A percentile compares a stretch with the other conserved stretches of the same genome.
Conservation (phyloP, 768 basidiomycete species). For the Leccinum subtestaceum region DNA sequence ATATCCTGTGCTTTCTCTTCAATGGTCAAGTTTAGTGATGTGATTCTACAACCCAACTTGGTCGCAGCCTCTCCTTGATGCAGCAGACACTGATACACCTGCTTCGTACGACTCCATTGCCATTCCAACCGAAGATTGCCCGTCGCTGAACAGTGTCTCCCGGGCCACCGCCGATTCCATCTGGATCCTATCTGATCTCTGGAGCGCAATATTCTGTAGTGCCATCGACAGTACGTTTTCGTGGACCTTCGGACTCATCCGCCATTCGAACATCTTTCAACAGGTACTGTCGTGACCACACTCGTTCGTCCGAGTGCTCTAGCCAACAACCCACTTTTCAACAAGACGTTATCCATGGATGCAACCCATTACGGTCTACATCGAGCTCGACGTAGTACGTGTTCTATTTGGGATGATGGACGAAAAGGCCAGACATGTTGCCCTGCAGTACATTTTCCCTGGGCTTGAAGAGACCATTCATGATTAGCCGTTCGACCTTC, state of each 20-base stretch:
- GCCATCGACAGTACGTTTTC: background rate
- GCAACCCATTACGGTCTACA: conserved; percentile 58
- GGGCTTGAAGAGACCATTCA: conserved; percentile 59
- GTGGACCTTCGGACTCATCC: background rate
- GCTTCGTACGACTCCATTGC: background rate
- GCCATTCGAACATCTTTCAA: conserved; percentile 35
- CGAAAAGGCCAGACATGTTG: conserved; percentile 61
- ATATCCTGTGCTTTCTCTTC: too few relatives aligned
- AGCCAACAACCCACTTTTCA: conserved; percentile 53
- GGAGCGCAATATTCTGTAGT: background rate
- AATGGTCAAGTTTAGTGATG: too few relatives aligned
- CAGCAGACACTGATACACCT: background rate
- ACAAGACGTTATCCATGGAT: conserved; percentile 63
- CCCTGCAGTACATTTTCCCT: conserved; percentile 50
- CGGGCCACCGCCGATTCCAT: background rate
- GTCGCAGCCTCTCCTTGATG: too few relatives aligned
- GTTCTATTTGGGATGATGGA: conserved; percentile 74
- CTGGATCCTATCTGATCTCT: background rate
- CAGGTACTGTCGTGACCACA: conserved; percentile 21
- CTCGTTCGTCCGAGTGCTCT: background rate
- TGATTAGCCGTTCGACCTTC: conserved; percentile 70
- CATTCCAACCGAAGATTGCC: background rate
- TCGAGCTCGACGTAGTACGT: conserved; percentile 60
- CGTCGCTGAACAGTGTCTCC: background rate
- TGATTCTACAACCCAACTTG: too few relatives aligned